A percentile compares a stretch with the other conserved stretches of the same genome.
These are phyloP conservation scores for Smittium culicis DNA, from an alignment of 371 early-diverging fungal species.

Conservation along the genomic window DNA sequence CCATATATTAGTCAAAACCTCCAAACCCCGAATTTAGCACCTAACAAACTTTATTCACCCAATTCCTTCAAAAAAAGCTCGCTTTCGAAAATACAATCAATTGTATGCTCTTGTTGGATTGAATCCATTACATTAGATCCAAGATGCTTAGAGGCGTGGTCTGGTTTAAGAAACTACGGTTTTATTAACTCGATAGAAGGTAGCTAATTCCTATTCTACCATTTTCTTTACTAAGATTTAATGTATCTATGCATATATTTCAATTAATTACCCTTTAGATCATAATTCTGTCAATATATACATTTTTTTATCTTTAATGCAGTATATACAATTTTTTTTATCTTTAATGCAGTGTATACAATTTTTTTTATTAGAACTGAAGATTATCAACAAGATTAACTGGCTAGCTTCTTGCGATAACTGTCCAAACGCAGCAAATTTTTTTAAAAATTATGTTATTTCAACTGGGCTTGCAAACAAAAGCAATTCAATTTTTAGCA, in stretches of 20 bases:
- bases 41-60: neutral
- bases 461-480: conserved; percentile 20
- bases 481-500: conserved; percentile 11
- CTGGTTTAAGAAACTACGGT: conserved; percentile 25
- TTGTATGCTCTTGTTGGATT: conserved; percentile 14
- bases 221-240: too few relatives aligned
- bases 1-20: neutral
- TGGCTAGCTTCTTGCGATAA: conserved; percentile 20
- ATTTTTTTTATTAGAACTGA: too few relatives aligned
- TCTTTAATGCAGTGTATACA: too few relatives aligned
- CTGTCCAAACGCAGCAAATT: conserved; percentile 14
- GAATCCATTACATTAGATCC: conserved; percentile 21
- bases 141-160: conserved; percentile 33
- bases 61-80: too few relatives aligned
- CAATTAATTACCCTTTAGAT: too few relatives aligned
- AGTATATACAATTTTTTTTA: too few relatives aligned
- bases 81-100: neutral
- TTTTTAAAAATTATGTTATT: conserved; percentile 24
- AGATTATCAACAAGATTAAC: conserved; percentile 12
- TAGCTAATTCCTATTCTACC: too few relatives aligned
- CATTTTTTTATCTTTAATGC: too few relatives aligned
- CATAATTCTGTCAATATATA: too few relatives aligned
- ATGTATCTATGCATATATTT: too few relatives aligned
- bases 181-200: conserved; percentile 23
- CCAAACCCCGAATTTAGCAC: too few relatives aligned